Evolutionary conservation across 805 yeast species (phyloP).

Genomic region (Candida alai): DNA sequence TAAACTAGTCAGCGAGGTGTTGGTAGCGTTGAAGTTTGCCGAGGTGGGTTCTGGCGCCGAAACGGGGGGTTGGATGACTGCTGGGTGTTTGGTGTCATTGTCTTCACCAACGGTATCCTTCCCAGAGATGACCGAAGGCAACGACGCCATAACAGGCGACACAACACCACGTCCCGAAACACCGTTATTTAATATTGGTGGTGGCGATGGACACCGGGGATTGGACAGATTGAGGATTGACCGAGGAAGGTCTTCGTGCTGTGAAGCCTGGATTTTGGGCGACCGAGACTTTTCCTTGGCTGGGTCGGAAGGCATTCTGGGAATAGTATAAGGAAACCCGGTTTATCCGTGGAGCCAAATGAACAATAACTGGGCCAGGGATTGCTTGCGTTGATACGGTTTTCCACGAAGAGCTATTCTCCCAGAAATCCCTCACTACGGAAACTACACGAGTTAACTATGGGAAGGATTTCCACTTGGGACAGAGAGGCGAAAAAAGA

Average conservation of each 20-base stretch:
- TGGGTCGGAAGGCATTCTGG: constrained; percentile 1
- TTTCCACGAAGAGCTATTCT: no score
- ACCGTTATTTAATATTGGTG: constrained; percentile 48
- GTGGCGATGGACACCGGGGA: constrained; percentile 68
- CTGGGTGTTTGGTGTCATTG: neutral
- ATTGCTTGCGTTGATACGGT: no score
- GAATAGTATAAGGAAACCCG: neutral
- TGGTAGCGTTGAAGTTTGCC: no score
- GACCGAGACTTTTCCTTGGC: constrained; percentile 1
- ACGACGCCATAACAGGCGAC: constrained; percentile 8
- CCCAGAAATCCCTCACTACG: no score
- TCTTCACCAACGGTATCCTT: neutral
- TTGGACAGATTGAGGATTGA: constrained; percentile 56
- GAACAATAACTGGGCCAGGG: no score
- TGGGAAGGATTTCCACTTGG: no score
- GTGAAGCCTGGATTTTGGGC: neutral
- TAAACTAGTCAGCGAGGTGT: constrained; percentile 20
- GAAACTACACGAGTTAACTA: no score
- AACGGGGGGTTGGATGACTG: neutral
- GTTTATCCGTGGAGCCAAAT: no score
- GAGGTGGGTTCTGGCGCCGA: no score
- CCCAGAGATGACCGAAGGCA: neutral
- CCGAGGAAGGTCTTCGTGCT: constrained; percentile 31
- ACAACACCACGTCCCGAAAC: constrained; percentile 8
- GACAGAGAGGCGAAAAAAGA: no score